These are phyloP conservation scores for Beauveria australis DNA, from an alignment of 2,329 filamentous ascomycete species.

Conservation along the genomic window DNA sequence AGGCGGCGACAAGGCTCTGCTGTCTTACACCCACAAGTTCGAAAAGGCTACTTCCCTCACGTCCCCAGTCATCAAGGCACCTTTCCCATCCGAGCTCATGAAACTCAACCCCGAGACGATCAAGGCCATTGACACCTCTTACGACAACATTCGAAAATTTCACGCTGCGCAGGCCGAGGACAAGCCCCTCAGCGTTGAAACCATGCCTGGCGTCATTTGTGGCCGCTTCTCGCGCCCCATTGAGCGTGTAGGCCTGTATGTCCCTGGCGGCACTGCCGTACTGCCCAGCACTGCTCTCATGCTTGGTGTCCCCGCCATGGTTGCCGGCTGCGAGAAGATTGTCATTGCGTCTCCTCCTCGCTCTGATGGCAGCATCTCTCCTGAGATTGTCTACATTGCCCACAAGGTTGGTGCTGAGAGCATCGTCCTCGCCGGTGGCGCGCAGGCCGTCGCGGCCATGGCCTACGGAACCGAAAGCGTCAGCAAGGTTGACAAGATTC, in stretches of 20 bases:
- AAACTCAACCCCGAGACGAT: constrained; percentile 74
- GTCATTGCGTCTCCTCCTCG: constrained; percentile 88
- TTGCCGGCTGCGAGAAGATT: constrained; percentile 92
- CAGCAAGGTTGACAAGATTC: constrained; percentile 96
- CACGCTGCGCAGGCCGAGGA: constrained; percentile 85
- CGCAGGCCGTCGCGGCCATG: constrained; percentile 92
- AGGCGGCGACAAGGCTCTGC: constrained; percentile 77
- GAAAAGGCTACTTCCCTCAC: constrained; percentile 89
- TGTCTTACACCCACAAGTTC: constrained; percentile 95
- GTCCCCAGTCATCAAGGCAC: constrained; percentile 81
- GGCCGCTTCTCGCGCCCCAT: constrained; percentile 89
- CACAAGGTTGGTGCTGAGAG: constrained; percentile 95
- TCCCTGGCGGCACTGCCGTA: constrained; percentile 95
- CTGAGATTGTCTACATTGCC: constrained; percentile 94
- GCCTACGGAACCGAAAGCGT: constrained; percentile 94
- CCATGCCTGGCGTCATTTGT: constrained; percentile 95
- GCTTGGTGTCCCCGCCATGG: constrained; percentile 95
- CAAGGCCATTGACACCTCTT: constrained; percentile 87
- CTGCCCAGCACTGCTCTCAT: constrained; percentile 94
- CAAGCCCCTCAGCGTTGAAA: constrained; percentile 78
- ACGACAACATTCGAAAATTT: constrained; percentile 90
- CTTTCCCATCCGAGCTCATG: constrained; percentile 83
- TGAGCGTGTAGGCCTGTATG: constrained; percentile 91
- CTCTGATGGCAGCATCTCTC: constrained; percentile 80
- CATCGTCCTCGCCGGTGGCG: constrained; percentile 91